Evolutionary conservation across 2,329 filamentous ascomycete species (phyloP).

Genomic region (Huntiella moniliformis): DNA sequence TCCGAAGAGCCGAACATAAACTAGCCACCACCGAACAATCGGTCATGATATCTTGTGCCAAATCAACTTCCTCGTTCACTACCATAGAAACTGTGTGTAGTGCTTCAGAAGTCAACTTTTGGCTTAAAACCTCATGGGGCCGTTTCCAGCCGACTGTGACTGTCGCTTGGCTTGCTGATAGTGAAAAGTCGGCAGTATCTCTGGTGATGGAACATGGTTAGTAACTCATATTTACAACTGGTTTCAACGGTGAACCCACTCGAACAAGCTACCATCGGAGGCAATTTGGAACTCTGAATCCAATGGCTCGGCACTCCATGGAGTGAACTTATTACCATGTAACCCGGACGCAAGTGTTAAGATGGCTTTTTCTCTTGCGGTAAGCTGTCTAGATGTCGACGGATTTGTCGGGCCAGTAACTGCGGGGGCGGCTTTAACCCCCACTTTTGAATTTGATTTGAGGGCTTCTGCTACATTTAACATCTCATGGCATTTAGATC

Average conservation of each 20-base stretch:
- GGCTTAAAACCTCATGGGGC: conserved; percentile 33
- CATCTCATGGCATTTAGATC: conserved; percentile 48
- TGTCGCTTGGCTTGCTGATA: conserved; percentile 55
- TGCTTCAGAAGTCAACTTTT: not conserved
- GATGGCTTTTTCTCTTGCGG: conserved; percentile 57
- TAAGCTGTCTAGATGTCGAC: conserved; percentile 31
- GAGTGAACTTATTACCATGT: conserved; percentile 67
- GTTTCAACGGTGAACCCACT: conserved; percentile 28
- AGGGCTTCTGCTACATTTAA: conserved; percentile 57
- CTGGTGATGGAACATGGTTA: not conserved
- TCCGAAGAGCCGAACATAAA: conserved; percentile 61
- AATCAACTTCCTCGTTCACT: conserved; percentile 44
- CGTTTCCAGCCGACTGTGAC: conserved; percentile 76
- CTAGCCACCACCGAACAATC: conserved; percentile 97
- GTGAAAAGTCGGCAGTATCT: conserved; percentile 19
- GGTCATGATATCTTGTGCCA: conserved; percentile 88
- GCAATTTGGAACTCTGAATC: conserved; percentile 39
- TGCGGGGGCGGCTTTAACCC: not conserved
- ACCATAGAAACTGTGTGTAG: conserved; percentile 42
- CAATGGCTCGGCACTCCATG: conserved; percentile 52
- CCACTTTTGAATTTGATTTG: conserved; percentile 26
- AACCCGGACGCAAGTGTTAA: conserved; percentile 60
- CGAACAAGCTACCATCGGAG: conserved; percentile 36
- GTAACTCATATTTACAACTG: conserved; percentile 4
- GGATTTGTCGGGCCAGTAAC: not conserved